Base-by-base conservation (phyloP, 2,329 filamentous ascomycete genomes). In the Epichloe typhina region DNA sequence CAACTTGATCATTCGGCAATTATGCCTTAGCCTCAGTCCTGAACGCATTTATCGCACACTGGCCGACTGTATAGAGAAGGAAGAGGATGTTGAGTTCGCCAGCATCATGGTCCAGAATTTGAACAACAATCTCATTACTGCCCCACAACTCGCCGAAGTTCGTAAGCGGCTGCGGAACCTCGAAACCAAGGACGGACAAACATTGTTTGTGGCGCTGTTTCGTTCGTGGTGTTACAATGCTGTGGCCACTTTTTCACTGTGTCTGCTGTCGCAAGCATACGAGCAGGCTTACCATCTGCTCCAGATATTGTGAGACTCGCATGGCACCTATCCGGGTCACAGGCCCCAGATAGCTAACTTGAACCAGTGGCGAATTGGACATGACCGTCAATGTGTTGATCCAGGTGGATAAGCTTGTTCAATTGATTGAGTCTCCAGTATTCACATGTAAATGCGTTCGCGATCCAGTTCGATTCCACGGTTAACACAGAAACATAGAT, bases 81-180 rank as follows among this genome's bases (percentile, higher is more conserved):
- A 98, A 66, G 93, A 97, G 69, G 93, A 98, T 64, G 82, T 98
- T 41, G 94, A 98, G 65, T 98, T 98, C 67, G 91, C 93, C 15
- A 96, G 91, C 64, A 97, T 98, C 60, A 98, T 98, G 93, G 89
- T 98, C 33, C 93, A 98, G 66, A 97, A 97, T 61, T 75, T 98
- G 49, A 98, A 98, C 71, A 98, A 98, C 67, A 98, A 98, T 61
- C 82, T 98, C 50, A 96, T 98, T 57, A 98, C 94, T 2, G 93
- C 94, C 0, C 93, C 94, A 1, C 90, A 98, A 66, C 73, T 98
- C 33, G 82, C 88, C 1, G 94, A 97, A 59, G 74, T 98, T 55
- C 82, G 93, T 44, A 96, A 95, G 66, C 76, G 93, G 42, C 72
- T 98, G 47, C 79, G 93, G 35, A 98, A 95, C 59, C 73, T 96